phyloP scores from a whole-genome alignment of 2,329 filamentous ascomycete genomes.

The Cryphonectria japonica region DNA sequence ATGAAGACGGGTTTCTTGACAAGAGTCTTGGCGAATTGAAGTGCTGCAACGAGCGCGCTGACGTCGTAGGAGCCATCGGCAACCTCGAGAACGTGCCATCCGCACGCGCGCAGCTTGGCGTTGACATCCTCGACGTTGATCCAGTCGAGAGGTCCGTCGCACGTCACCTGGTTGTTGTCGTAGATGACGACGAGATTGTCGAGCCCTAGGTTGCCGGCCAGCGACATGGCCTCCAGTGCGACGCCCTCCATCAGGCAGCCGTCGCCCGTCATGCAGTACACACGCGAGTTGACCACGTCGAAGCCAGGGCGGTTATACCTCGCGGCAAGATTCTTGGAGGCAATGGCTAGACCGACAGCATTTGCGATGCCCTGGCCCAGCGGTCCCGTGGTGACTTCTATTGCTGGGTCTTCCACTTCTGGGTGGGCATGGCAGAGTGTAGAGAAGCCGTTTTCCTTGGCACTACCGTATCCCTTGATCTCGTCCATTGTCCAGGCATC shows the following conservation, averaged over 20 bases:
- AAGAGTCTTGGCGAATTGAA: not conserved
- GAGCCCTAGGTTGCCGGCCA: conserved; percentile 59
- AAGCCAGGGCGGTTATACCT: conserved; percentile 56
- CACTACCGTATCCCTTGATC: conserved; percentile 58
- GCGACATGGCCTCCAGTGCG: conserved; percentile 57
- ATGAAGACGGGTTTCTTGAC: conserved; percentile 57
- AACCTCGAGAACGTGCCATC: conserved; percentile 60
- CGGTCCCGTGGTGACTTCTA: conserved; percentile 64
- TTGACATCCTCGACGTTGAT: conserved; percentile 61
- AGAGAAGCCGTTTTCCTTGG: conserved; percentile 39
- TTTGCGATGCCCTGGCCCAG: conserved; percentile 65
- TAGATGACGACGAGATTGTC: conserved; percentile 62
- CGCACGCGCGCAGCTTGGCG: conserved; percentile 59
- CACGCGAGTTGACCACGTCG: conserved; percentile 54
- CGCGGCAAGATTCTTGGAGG: conserved; percentile 58
- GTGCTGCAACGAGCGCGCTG: conserved; percentile 24
- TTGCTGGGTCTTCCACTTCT: conserved; percentile 60
- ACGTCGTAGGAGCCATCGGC: conserved; percentile 57
- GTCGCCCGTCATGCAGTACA: conserved; percentile 62
- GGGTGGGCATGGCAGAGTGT: conserved; percentile 59
- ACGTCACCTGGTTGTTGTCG: conserved; percentile 65
- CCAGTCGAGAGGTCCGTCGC: conserved; percentile 59
- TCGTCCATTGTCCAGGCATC: conserved; percentile 59
- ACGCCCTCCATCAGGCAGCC: conserved; percentile 64
- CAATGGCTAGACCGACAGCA: conserved; percentile 62